Conservation (phyloP, 306 rosid species). For the Vigna angularis region DNA sequence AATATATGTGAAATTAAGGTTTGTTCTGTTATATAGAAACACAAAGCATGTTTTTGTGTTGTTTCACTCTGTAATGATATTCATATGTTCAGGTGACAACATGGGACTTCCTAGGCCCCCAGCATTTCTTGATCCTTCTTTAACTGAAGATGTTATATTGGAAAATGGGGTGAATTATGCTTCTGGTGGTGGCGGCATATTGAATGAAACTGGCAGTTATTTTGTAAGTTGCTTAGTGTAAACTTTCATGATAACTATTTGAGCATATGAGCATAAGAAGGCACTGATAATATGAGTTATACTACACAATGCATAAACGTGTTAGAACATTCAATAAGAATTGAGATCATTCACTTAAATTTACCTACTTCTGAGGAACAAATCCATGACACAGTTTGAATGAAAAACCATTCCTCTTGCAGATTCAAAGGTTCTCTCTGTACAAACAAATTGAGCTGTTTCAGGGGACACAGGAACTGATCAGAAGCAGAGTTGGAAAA, state of each 20-base stretch:
- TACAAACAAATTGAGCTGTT: conserved; percentile 81
- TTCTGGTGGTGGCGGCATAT: conserved; percentile 94
- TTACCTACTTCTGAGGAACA: neutral
- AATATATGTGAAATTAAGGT: neutral
- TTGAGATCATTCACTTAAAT: neutral
- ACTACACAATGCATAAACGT: neutral
- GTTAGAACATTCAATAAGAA: neutral
- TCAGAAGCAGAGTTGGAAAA: conserved; percentile 67
- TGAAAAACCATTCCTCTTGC: conserved; percentile 32
- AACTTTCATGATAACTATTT: neutral
- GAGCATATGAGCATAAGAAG: neutral
- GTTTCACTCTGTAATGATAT: conserved; percentile 9
- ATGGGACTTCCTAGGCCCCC: conserved; percentile 91
- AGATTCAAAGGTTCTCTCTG: conserved; percentile 87
- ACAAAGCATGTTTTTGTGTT: neutral
- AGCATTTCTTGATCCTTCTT: conserved; percentile 79
- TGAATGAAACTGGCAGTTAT: conserved; percentile 82
- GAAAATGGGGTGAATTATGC: conserved; percentile 90
- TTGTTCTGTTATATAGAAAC: neutral
- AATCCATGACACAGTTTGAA: neutral
- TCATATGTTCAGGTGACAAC: conserved; percentile 65
- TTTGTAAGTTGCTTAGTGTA: conserved; percentile 65
- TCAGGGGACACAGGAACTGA: conserved; percentile 66
- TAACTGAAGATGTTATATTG: conserved; percentile 71
- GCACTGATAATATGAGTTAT: neutral